A percentile compares a stretch with the other conserved stretches of the same genome.
Evolutionary conservation across 1,284 basidiomycete species (phyloP).

Genomic region (Boletus smithii): DNA sequence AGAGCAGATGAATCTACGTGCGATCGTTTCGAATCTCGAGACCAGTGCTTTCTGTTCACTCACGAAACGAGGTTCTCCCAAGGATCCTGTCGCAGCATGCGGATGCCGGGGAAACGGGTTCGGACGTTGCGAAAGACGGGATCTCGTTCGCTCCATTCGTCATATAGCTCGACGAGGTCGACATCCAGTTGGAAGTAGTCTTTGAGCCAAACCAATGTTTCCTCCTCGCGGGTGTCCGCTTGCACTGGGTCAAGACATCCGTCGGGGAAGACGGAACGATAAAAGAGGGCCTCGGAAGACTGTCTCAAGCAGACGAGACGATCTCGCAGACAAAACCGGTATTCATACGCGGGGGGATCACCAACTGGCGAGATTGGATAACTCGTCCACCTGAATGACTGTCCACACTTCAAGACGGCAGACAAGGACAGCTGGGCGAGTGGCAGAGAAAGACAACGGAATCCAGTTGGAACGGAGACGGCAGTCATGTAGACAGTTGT

Average conservation of each 20-base stretch:
- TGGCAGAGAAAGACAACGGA: conserved; percentile 57
- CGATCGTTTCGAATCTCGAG: conserved; percentile 8
- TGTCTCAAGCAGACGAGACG: conserved; percentile 84
- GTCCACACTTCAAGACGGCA: conserved; percentile 74
- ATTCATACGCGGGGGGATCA: conserved; percentile 50
- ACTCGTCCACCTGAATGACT: conserved; percentile 77
- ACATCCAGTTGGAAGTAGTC: conserved; percentile 90
- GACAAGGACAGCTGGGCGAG: conserved; percentile 65
- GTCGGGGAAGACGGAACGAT: conserved; percentile 64
- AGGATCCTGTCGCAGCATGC: conserved; percentile 88
- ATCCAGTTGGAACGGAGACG: conserved; percentile 36
- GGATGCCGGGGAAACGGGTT: conserved; percentile 61
- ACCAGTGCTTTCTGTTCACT: conserved; percentile 35
- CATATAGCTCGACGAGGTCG: conserved; percentile 74
- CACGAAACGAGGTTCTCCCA: conserved; percentile 94
- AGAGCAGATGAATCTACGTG: conserved; percentile 89
- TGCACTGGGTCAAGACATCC: conserved; percentile 34
- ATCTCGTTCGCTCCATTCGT: conserved; percentile 76
- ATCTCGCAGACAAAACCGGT: conserved; percentile 71
- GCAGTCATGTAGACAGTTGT: conserved; percentile 13
- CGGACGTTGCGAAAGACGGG: conserved; percentile 68
- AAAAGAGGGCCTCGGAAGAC: conserved; percentile 62
- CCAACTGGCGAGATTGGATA: conserved; percentile 31
- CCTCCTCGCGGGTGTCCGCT: conserved; percentile 42
- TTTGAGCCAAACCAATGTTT: conserved; percentile 74